Evolutionary conservation across 2,329 filamentous ascomycete genomes (phyloP), one percentile per base, ranked within the genome.

Genomic region (Coniochaeta sp.): DNA sequence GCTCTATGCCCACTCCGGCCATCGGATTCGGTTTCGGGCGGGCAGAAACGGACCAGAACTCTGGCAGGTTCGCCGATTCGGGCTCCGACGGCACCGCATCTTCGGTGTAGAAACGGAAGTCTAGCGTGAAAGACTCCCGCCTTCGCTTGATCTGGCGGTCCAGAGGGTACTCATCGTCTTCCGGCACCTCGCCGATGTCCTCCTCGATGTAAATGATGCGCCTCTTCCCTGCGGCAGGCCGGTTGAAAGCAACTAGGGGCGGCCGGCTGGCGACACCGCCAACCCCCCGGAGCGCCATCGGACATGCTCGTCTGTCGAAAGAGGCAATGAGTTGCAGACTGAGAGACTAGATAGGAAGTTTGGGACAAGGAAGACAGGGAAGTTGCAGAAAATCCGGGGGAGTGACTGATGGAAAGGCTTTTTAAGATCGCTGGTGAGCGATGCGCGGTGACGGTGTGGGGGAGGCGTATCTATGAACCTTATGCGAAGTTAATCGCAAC

Each of bases 1-100:
- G 74, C 64, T 82, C 80, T 74, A 81, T 76, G 30, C 69, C 62
- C 34, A 24, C 17, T 12, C 54, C 54, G 17, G 54, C 30, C 9
- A 32, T 60, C 44, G 58, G 59, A 59, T 62, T 63, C 57, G 58
- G 59, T 19, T 47, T 47, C 42, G 14, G 42, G 22, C 42, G 42
- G 24, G 42, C 42, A 47, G 42, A 4, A 34, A 34, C 26, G 26
- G 50, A 32, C 50, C 50, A 55, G 12, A 55, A 55, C 26, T 55
- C 50, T 32, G 22, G 47, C 22, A 28, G 62, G 14, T 55, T 42
- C 57, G 62, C 60, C 17, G 42, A 60, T 55, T 58, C 57, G 17
- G 59, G 55, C 8, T 32, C 32, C 22, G 57, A 58, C 26, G 55
- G 59, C n/a, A 42, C 36, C 59, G 58, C 62, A 47, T 62, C 64